phyloP scores from a whole-genome alignment of 495 filamentous ascomycete genomes.

The Aspergillus incahuasiensis region DNA sequence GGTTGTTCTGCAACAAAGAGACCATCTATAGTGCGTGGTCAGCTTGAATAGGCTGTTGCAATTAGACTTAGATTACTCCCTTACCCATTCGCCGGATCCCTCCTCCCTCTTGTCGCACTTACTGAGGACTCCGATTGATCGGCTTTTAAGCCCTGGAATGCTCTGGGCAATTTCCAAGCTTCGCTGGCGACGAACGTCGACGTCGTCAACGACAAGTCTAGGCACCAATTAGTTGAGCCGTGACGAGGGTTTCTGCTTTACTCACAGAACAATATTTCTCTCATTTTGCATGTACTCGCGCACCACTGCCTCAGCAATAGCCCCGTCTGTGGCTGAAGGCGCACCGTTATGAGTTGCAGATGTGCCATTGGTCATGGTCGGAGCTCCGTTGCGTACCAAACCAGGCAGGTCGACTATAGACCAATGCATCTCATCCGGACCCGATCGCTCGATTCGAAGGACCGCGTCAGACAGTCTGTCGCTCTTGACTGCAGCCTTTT shows the following conservation, averaged over 20 bases:
- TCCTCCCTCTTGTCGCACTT: slow-evolving; percentile 6
- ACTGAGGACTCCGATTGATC: not conserved
- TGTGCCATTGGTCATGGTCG: not conserved
- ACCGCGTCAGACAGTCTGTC: not conserved
- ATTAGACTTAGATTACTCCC: not conserved
- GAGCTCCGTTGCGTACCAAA: not conserved
- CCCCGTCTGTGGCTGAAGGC: not conserved
- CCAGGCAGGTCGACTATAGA: slow-evolving; percentile 4
- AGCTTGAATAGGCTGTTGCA: not conserved
- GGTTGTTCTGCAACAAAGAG: slow-evolving; percentile 4
- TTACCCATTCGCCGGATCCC: not conserved
- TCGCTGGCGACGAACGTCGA: slow-evolving; percentile 2
- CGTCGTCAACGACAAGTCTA: slow-evolving; percentile 4
- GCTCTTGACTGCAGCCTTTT: not conserved
- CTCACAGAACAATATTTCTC: slow-evolving; percentile 8
- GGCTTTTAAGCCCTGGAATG: not conserved
- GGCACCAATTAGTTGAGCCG: not conserved
- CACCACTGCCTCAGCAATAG: not conserved
- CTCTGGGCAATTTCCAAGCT: not conserved
- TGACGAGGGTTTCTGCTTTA: not conserved
- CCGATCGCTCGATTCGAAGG: slow-evolving; percentile 3
- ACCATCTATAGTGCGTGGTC: not conserved
- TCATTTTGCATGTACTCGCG: slow-evolving; percentile 1
- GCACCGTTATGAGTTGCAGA: not conserved
- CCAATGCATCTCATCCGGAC: slow-evolving; percentile 11